phyloP scores from a whole-genome alignment of 495 filamentous ascomycete species.

The Talaromyces borbonicus region DNA sequence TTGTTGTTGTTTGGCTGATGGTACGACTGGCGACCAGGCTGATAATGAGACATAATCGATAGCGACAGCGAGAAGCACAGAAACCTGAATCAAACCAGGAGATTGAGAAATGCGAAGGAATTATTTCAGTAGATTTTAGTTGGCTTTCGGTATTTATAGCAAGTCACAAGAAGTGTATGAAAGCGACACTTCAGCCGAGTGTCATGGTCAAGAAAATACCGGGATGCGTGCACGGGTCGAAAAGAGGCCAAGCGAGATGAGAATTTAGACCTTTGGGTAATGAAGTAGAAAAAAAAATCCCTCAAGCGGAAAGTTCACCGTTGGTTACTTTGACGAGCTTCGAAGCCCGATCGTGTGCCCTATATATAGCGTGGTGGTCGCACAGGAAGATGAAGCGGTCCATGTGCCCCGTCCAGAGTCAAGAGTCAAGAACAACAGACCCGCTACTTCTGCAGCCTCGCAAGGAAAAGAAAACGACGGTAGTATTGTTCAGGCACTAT shows the following conservation, averaged over 20 bases:
- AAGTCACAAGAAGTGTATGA: too few relatives aligned
- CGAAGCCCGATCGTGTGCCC: background rate
- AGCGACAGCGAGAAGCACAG: background rate
- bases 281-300: too few relatives aligned
- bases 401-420: too few relatives aligned
- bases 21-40: slow-evolving; percentile 38
- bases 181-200: too few relatives aligned
- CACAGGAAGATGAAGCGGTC: background rate
- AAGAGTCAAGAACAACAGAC: background rate
- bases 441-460: background rate
- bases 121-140: background rate
- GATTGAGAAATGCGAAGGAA: background rate
- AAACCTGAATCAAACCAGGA: too few relatives aligned
- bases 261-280: too few relatives aligned
- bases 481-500: background rate
- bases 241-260: too few relatives aligned
- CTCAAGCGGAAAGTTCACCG: too few relatives aligned
- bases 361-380: background rate
- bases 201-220: too few relatives aligned
- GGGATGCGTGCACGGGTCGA: too few relatives aligned
- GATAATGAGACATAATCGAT: slow-evolving; percentile 37
- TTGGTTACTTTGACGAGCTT: background rate
- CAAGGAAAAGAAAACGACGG: background rate
- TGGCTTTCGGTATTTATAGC: too few relatives aligned
- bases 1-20: slow-evolving; percentile 16